Evolutionary conservation across 441 rosid species (phyloP).

Genomic region (Manihot esculenta): DNA sequence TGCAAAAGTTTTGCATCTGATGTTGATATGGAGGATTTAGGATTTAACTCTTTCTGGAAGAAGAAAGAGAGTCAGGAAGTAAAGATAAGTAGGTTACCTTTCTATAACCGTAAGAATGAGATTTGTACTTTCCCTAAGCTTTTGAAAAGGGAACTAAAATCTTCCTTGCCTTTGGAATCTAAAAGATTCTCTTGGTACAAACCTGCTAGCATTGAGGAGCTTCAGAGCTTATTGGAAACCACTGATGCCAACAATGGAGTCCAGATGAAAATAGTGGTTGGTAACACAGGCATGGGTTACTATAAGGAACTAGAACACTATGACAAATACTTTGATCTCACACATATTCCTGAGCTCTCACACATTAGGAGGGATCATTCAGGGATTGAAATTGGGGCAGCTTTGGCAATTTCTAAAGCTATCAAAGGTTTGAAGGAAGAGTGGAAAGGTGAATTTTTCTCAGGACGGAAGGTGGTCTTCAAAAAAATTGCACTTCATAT

Average conservation of each 20-base stretch:
- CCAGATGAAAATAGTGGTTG: constrained; percentile 53
- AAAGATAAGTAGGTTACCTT: constrained; percentile 47
- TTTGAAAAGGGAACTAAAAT: constrained; percentile 50
- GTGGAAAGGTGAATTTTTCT: constrained; percentile 19
- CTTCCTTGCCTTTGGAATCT: constrained; percentile 31
- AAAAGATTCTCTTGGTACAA: constrained; percentile 45
- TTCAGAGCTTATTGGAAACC: constrained; percentile 40
- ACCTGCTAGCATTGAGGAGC: constrained; percentile 55
- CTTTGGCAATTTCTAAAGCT: constrained; percentile 68
- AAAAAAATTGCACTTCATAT: constrained; percentile 61
- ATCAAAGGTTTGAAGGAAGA: constrained; percentile 54
- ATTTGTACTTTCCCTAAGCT: constrained; percentile 57
- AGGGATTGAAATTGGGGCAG: constrained; percentile 73
- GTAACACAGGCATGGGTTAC: constrained; percentile 74
- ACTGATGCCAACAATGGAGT: constrained; percentile 20
- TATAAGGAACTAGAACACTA: constrained; percentile 51
- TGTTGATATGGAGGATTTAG: constrained; percentile 89
- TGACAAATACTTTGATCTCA: constrained; percentile 58
- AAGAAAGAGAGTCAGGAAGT: constrained; percentile 47
- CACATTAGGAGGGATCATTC: constrained; percentile 35
- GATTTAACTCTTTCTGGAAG: constrained; percentile 70
- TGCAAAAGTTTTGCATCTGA: constrained; percentile 88
- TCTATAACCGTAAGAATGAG: constrained; percentile 27
- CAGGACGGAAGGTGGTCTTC: constrained; percentile 35
- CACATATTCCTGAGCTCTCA: constrained; percentile 54